Percentiles rank a stretch among this genome's conserved stretches.
Conservation (phyloP, 164 flowering plant genomes). For the Berberis thunbergii region DNA sequence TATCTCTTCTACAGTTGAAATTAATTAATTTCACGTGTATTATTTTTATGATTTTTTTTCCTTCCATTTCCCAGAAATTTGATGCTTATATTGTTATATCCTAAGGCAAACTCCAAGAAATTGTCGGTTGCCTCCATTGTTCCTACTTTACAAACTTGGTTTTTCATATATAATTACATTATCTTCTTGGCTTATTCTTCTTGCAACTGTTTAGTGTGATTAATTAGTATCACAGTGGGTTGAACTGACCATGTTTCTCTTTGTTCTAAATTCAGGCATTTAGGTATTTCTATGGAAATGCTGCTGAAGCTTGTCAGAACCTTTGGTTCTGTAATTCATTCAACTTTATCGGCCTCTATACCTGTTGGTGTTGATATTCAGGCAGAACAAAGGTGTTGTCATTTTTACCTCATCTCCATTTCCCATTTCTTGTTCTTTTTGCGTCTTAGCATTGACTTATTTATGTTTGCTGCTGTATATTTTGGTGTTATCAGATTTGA, state of each 20-base stretch:
- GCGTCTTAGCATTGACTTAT: neutral
- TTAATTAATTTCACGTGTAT: too few relatives aligned
- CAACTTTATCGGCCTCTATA: conserved; percentile 69
- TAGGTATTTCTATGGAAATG: conserved; percentile 62
- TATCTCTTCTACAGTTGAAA: too few relatives aligned
- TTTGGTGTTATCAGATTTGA: conserved; percentile 46
- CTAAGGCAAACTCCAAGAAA: too few relatives aligned
- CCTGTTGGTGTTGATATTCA: conserved; percentile 94
- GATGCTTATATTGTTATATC: too few relatives aligned
- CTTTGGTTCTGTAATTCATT: conserved; percentile 78
- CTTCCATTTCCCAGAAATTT: too few relatives aligned
- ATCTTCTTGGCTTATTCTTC: too few relatives aligned
- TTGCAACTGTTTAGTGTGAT: neutral
- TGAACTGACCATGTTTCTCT: neutral
- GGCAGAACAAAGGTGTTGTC: conserved; percentile 79
- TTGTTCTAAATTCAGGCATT: conserved; percentile 42
- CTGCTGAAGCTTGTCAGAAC: conserved; percentile 75
- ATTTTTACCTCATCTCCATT: neutral
- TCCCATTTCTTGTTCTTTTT: neutral
- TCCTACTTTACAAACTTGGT: neutral
- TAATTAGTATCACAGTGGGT: neutral
- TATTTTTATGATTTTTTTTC: too few relatives aligned
- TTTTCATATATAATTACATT: neutral
- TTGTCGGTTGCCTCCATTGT: too few relatives aligned
- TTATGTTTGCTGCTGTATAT: conserved; percentile 5